These are phyloP conservation scores for Pythium brachiatum DNA, from an alignment of 352 stramenopile genomes.

Conservation along the genomic window DNA sequence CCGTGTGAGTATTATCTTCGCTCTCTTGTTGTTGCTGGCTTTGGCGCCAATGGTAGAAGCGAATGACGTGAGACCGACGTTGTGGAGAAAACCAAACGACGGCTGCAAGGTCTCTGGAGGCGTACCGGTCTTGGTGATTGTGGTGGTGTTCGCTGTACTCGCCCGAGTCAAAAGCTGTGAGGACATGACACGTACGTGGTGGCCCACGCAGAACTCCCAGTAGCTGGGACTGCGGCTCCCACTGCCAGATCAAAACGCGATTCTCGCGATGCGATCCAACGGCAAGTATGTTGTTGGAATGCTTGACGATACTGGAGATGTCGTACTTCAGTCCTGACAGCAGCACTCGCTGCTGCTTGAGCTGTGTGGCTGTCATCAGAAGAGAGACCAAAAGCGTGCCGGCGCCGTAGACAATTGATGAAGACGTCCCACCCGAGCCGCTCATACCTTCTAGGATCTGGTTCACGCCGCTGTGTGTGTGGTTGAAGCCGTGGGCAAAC, in stretches of 20 bases:
- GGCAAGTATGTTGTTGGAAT: constrained; percentile 31
- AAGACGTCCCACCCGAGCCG: constrained; percentile 2
- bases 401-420: constrained; percentile 37
- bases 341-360: constrained; percentile 33
- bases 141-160: constrained; percentile 13
- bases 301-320: constrained; percentile 50
- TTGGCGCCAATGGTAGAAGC: constrained; percentile 39
- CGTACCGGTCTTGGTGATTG: constrained; percentile 4
- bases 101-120: constrained; percentile 35
- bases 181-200: constrained; percentile 13
- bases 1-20: constrained; percentile 9
- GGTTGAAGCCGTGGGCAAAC: constrained; percentile 51
- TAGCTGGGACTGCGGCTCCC: constrained; percentile 16
- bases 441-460: constrained; percentile 35
- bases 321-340: constrained; percentile 42
- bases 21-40: constrained; percentile 2
- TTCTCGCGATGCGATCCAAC: constrained; percentile 21
- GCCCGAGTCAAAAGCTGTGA: constrained; percentile 22
- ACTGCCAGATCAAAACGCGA: constrained; percentile 25
- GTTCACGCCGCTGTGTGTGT: constrained; percentile 39
- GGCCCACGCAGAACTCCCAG: constrained; percentile 15
- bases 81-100: constrained; percentile 41
- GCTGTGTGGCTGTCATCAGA: constrained; percentile 30
- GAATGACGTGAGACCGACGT: constrained; percentile 22
- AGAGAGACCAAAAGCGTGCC: constrained; percentile 44